Percentiles rank a stretch among this genome's conserved stretches.
Conservation (phyloP, 2,329 filamentous ascomycete species). For the Diaporthe caulivora region DNA sequence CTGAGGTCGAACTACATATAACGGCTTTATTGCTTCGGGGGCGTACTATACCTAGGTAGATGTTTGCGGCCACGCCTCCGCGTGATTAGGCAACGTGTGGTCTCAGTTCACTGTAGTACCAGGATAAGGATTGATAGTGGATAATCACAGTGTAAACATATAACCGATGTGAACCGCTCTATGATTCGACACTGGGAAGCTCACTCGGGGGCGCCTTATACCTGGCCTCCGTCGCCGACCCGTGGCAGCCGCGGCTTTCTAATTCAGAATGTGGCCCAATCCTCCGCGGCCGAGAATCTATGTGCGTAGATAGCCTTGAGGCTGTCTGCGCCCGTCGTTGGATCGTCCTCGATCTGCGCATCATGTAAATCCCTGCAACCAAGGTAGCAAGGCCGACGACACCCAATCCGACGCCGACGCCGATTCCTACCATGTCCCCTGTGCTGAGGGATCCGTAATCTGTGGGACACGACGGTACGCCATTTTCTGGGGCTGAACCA, state of each 20-base stretch:
- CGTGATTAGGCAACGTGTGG: too few species aligned
- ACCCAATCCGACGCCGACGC: not conserved
- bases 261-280: not conserved
- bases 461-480: not conserved
- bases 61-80: too few species aligned
- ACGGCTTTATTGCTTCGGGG: too few species aligned
- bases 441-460: not conserved
- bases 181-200: not conserved
- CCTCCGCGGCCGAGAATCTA: not conserved
- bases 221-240: not conserved
- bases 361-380: not conserved
- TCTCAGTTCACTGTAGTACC: too few species aligned
- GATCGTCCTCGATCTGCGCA: slow-evolving; percentile 11
- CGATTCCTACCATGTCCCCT: slow-evolving; percentile 6
- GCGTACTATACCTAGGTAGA: too few species aligned
- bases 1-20: too few species aligned
- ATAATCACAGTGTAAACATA: too few species aligned
- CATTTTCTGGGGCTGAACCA: not conserved
- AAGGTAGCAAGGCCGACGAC: slow-evolving; percentile 1
- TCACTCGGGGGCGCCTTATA: slow-evolving; percentile 14
- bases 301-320: not conserved
- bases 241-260: not conserved
- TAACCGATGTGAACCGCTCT: not conserved
- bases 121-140: too few species aligned
- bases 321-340: not conserved